Conservation (phyloP, 805 yeast species). For the Suhomyces vadensis region DNA sequence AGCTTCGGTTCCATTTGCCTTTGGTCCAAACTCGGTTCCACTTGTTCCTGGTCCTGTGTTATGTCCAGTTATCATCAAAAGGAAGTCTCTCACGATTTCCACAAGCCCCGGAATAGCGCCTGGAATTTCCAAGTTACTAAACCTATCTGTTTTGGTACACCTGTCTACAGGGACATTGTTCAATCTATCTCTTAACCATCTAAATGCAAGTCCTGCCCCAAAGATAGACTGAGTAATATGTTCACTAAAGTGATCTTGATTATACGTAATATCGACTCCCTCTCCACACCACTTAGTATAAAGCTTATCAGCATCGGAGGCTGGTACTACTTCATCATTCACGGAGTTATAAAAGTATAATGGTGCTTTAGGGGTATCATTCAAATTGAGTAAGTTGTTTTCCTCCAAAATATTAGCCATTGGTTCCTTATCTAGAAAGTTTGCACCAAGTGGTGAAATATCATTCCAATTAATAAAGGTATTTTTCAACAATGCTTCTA, state of each 20-base stretch:
- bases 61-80: too few species aligned
- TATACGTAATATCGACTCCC: constrained; percentile 1
- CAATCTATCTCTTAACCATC: too few species aligned
- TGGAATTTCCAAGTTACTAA: too few species aligned
- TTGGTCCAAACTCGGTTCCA: too few species aligned
- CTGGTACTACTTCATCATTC: constrained; percentile 14
- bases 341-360: constrained; percentile 13
- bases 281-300: constrained; percentile 28
- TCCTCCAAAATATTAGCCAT: not conserved
- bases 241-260: constrained; percentile 20
- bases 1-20: too few species aligned
- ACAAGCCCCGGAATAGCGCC: too few species aligned
- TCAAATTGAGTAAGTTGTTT: constrained; percentile 1
- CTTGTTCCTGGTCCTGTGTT: too few species aligned
- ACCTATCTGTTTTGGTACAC: too few species aligned
- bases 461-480: not conserved
- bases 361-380: constrained; percentile 14
- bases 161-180: constrained; percentile 20
- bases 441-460: not conserved
- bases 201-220: constrained; percentile 19
- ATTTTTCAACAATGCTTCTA: not conserved
- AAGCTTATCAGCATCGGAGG: constrained; percentile 12
- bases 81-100: too few species aligned
- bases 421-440: not conserved
- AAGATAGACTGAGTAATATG: constrained; percentile 23